A percentile compares a stretch with the other conserved stretches of the same genome.
phyloP scores from a whole-genome alignment of 257 asterid species.

The Cynanchum wilfordii region DNA sequence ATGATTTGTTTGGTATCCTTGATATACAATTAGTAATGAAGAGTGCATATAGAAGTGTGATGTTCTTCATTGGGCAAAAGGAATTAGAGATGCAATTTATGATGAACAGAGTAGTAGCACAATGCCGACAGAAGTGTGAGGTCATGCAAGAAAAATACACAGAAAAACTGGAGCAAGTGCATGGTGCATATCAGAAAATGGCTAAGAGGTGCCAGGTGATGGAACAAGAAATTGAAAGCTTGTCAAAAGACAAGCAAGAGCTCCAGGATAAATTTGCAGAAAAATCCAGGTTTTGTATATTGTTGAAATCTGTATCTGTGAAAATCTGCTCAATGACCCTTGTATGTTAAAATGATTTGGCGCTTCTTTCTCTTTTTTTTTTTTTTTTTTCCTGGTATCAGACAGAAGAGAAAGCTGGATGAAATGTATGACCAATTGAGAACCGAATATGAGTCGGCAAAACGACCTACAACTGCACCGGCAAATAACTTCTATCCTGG shows the following conservation, averaged over 20 bases:
- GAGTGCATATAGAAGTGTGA: constrained; percentile 63
- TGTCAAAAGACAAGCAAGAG: constrained; percentile 84
- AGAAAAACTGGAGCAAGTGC: constrained; percentile 83
- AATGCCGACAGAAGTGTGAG: constrained; percentile 86
- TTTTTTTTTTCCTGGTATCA: constrained; percentile 24
- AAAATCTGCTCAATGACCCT: background rate
- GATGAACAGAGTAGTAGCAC: constrained; percentile 68
- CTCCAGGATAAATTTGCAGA: constrained; percentile 89
- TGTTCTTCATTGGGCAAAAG: constrained; percentile 80
- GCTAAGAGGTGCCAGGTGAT: constrained; percentile 77
- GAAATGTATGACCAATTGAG: constrained; percentile 94
- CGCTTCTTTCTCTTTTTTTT: background rate
- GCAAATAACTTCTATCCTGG: constrained; percentile 58
- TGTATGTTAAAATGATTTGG: background rate
- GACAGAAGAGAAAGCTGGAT: constrained; percentile 98
- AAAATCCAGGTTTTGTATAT: constrained; percentile 59
- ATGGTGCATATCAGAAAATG: constrained; percentile 81
- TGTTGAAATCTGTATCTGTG: constrained; percentile 4
- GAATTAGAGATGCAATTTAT: constrained; percentile 87
- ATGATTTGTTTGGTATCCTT: constrained; percentile 30
- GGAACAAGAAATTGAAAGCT: constrained; percentile 78
- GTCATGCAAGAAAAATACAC: constrained; percentile 81
- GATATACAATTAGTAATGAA: constrained; percentile 50
- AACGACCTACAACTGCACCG: constrained; percentile 80
- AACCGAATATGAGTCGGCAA: constrained; percentile 67